Base-by-base conservation (phyloP, 2,329 filamentous ascomycete genomes). In the Ophiostoma piceae region DNA sequence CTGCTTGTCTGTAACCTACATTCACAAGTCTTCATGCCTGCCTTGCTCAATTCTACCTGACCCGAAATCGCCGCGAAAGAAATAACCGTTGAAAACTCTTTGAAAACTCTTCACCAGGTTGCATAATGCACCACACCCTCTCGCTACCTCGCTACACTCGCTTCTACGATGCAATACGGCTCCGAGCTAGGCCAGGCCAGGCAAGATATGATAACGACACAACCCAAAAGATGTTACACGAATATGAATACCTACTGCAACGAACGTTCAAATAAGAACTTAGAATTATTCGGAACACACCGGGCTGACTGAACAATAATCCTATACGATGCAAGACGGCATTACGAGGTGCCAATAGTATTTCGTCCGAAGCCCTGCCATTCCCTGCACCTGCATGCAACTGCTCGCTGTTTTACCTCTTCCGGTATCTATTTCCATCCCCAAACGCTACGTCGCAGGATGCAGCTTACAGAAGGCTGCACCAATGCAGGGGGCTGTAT, bases 361-460 rank as follows among this genome's bases (percentile, higher is more conserved):
- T 16, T 22, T 57, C 57, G 26, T 32, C 57, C 57, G 57, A 62
- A 62, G 57, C 57, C 57, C 14, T 57, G 12, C 11, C 51, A 14
- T 57, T 57, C 22, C 51, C 51, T 62, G 22, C 51, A 32, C 7
- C 57, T 62, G 57, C 57, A 62, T 32, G 26, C 57, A 9, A 29
- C 57, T 62, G 35, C 26, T 62, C 57, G 57, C 57, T 62, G 57
- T 62, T 62, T 62, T 62, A 11, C 57, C 57, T 62, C 26, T 62
- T 62, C 12, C 14, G 57, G 57, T 62, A 32, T 62, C 57, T 26
- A 16, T 35, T 62, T 32, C 57, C 57, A 62, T 32, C 57, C 26
- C 57, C 26, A 16, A 32, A 32, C 14, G 57, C 57, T 62, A 62
- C 57, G 57, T 62, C 57, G 57, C 57, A 35, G 26, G 16, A 62